Conservation (phyloP, 352 stramenopile species). For the Saprolegnia parasitica region DNA sequence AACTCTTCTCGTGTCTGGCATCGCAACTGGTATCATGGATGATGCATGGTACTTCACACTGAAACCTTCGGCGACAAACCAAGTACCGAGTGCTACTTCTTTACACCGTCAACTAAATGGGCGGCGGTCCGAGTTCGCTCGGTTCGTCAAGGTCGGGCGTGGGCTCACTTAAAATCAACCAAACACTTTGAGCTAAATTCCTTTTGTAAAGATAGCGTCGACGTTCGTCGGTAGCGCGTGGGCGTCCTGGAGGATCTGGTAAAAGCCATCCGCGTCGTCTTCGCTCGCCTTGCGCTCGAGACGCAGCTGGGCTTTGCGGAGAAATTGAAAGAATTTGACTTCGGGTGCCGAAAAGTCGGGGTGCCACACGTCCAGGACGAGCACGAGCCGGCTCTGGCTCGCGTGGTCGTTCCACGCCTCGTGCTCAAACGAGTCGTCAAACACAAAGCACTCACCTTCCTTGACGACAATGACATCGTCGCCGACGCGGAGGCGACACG, state of each 20-base stretch:
- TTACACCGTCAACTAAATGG: too few relatives aligned
- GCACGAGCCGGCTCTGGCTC: slow-evolving; percentile 77
- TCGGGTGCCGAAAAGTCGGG: slow-evolving; percentile 87
- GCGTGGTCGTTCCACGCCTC: slow-evolving; percentile 95
- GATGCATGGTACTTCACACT: too few relatives aligned
- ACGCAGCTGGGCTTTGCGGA: slow-evolving; percentile 64
- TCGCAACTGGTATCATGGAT: too few relatives aligned
- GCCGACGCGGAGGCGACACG: slow-evolving; percentile 67
- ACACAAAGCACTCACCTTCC: slow-evolving; percentile 92
- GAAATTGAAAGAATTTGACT: slow-evolving; percentile 80
- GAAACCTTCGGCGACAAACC: too few relatives aligned
- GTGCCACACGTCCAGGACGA: slow-evolving; percentile 96
- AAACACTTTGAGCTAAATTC: too few relatives aligned
- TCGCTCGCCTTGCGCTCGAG: slow-evolving; percentile 49
- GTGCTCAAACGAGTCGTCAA: slow-evolving; percentile 99
- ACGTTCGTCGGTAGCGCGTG: slow-evolving; percentile 34
- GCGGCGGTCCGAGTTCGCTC: too few relatives aligned
- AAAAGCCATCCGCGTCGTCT: slow-evolving; percentile 55
- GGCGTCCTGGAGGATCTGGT: slow-evolving; percentile 61
- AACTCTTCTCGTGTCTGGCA: too few relatives aligned
- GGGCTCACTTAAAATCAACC: too few relatives aligned
- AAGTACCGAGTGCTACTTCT: too few relatives aligned
- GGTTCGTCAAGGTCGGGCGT: too few relatives aligned
- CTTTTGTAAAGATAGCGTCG: slow-evolving; percentile 36
- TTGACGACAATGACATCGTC: slow-evolving; percentile 59